These are phyloP conservation scores for Metarhizium brunneum DNA, from an alignment of 2,329 filamentous ascomycete genomes.

Conservation along the genomic window DNA sequence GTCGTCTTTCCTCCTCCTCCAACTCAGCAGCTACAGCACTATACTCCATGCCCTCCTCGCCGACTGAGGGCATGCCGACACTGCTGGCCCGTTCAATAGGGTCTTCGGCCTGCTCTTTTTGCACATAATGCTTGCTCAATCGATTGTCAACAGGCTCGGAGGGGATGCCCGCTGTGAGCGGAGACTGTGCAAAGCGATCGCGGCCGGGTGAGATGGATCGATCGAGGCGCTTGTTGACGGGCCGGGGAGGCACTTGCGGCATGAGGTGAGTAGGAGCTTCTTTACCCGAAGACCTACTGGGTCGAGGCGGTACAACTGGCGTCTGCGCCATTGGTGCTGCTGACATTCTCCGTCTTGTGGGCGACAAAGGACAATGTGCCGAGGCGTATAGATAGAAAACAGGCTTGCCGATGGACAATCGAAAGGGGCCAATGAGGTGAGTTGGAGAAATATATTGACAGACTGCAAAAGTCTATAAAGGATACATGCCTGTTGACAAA, in stretches of 20 bases:
- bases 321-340: slow-evolving; percentile 38
- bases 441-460: not conserved
- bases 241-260: slow-evolving; percentile 74
- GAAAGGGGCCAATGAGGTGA: not conserved
- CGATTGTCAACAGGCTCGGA: slow-evolving; percentile 28
- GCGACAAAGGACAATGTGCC: not conserved
- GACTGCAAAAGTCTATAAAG: not conserved
- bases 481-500: not conserved
- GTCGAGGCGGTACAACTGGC: slow-evolving; percentile 49
- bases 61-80: slow-evolving; percentile 74
- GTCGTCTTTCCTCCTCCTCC: slow-evolving; percentile 20
- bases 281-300: slow-evolving; percentile 40
- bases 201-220: slow-evolving; percentile 70
- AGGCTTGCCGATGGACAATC: not conserved
- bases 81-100: slow-evolving; percentile 57
- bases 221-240: slow-evolving; percentile 57
- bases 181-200: slow-evolving; percentile 75
- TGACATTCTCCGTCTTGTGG: slow-evolving; percentile 30
- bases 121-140: slow-evolving; percentile 25
- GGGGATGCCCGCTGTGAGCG: slow-evolving; percentile 64
- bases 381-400: not conserved
- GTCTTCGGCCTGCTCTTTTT: slow-evolving; percentile 26
- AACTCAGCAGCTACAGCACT: slow-evolving; percentile 45
- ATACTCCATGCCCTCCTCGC: slow-evolving; percentile 87
- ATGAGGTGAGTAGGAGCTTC: slow-evolving; percentile 27